Evolutionary conservation across 352 stramenopile genomes (phyloP).

Genomic region (Globisporangium spiculum): DNA sequence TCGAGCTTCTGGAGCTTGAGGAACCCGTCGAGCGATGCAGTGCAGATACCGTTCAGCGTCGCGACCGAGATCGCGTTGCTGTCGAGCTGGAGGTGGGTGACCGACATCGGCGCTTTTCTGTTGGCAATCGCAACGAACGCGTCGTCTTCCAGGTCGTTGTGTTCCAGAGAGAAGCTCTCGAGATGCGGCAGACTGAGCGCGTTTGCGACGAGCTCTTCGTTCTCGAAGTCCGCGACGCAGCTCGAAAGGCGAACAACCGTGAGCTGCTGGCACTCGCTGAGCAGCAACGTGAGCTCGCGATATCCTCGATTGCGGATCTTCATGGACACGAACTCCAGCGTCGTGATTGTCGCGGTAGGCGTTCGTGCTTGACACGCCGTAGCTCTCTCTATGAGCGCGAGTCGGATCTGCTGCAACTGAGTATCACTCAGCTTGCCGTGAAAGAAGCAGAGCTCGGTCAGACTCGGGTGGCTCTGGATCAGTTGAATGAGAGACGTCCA

Average conservation of each 20-base stretch:
- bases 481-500: conserved; percentile 37
- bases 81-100: conserved; percentile 49
- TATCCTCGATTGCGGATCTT: conserved; percentile 48
- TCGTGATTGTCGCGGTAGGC: conserved; percentile 21
- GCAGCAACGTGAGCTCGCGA: conserved; percentile 43
- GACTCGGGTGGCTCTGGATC: conserved; percentile 27
- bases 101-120: conserved; percentile 21
- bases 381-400: conserved; percentile 20
- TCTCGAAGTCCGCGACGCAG: conserved; percentile 59
- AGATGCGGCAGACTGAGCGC: conserved; percentile 35
- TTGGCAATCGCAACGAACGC: conserved; percentile 39
- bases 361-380: neutral
- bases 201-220: conserved; percentile 40
- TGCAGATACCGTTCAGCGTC: conserved; percentile 45
- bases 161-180: conserved; percentile 56
- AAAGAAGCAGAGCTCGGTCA: conserved; percentile 65
- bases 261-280: conserved; percentile 30
- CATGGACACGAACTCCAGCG: conserved; percentile 68
- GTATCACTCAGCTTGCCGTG: conserved; percentile 58
- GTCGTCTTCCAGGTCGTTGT: conserved; percentile 77
- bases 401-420: conserved; percentile 40
- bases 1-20: conserved; percentile 55
- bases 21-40: conserved; percentile 42
- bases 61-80: conserved; percentile 56
- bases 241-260: conserved; percentile 54